phyloP scores from a whole-genome alignment of 2,329 filamentous ascomycete species.

The Sclerotinia glacialis region DNA sequence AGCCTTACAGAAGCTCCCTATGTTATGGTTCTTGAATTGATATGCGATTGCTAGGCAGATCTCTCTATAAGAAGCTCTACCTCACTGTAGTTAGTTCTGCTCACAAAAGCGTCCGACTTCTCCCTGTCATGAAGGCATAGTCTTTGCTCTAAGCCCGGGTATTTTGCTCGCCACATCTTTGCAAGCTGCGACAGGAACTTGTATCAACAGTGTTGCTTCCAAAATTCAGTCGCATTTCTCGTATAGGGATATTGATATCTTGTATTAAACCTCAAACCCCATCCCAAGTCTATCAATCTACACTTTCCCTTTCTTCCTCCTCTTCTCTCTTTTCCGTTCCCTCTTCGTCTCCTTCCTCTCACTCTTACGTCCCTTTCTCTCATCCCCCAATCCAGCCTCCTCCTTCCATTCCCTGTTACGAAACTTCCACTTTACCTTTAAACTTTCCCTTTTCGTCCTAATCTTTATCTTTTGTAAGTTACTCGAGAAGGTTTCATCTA shows the following conservation, averaged over 20 bases:
- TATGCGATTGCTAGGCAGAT: neutral
- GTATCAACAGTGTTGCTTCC: too few species aligned
- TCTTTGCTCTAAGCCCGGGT: too few species aligned
- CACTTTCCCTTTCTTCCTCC: neutral
- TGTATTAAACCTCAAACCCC: neutral
- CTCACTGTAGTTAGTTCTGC: too few species aligned
- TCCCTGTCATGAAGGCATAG: too few species aligned
- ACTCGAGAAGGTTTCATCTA: neutral
- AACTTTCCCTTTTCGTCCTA: neutral
- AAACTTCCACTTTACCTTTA: neutral
- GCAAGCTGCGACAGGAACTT: too few species aligned
- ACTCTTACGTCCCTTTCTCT: too few species aligned
- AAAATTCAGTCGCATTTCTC: too few species aligned
- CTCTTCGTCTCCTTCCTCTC: neutral
- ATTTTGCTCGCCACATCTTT: too few species aligned
- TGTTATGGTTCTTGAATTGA: neutral
- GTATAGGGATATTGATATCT: neutral
- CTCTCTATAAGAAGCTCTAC: too few species aligned
- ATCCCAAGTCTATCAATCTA: neutral
- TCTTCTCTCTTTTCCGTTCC: neutral
- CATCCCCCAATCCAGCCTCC: neutral
- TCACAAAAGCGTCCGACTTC: too few species aligned
- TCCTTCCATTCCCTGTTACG: neutral
- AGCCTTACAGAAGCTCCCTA: neutral
- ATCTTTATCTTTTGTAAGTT: constrained; percentile 5